Conservation (phyloP, 805 yeast species). For the Candida easanensis region DNA sequence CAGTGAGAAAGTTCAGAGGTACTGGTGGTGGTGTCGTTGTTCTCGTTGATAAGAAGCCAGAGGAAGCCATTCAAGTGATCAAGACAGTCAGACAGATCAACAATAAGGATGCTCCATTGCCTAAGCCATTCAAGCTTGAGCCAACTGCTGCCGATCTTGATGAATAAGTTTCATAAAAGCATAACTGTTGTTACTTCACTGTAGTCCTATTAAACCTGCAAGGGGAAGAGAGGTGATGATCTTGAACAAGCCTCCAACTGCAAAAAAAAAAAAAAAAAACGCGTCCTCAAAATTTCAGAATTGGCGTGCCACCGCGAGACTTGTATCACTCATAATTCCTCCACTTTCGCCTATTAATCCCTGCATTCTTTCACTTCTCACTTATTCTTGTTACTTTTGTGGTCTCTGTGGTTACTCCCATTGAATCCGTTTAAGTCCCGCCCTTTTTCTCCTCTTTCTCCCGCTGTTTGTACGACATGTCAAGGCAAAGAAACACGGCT, state of each 20-base stretch:
- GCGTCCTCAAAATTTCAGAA: background rate
- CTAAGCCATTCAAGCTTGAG: conserved; percentile 62
- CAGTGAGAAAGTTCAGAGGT: conserved; percentile 75
- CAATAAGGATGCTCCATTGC: conserved; percentile 70
- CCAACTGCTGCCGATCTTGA: conserved; percentile 18
- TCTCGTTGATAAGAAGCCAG: conserved; percentile 60
- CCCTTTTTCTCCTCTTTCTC: background rate
- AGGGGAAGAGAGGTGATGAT: too few species aligned
- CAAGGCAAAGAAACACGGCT: conserved; percentile 10
- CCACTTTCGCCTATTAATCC: too few species aligned
- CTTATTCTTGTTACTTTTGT: too few species aligned
- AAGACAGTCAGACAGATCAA: conserved; percentile 81
- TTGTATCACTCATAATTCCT: too few species aligned
- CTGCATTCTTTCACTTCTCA: too few species aligned
- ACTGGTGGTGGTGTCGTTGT: conserved; percentile 64
- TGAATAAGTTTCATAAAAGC: conserved; percentile 3
- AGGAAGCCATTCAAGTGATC: conserved; percentile 60
- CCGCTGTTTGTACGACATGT: conserved; percentile 3
- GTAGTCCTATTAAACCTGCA: too few species aligned
- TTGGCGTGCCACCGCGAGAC: background rate
- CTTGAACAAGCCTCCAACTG: too few species aligned
- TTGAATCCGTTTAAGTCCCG: background rate
- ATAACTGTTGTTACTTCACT: too few species aligned
- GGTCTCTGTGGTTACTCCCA: too few species aligned
- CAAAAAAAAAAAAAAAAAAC: background rate